These are phyloP conservation scores for Metschnikowia anglica DNA, from an alignment of 805 yeast genomes.

Conservation along the genomic window DNA sequence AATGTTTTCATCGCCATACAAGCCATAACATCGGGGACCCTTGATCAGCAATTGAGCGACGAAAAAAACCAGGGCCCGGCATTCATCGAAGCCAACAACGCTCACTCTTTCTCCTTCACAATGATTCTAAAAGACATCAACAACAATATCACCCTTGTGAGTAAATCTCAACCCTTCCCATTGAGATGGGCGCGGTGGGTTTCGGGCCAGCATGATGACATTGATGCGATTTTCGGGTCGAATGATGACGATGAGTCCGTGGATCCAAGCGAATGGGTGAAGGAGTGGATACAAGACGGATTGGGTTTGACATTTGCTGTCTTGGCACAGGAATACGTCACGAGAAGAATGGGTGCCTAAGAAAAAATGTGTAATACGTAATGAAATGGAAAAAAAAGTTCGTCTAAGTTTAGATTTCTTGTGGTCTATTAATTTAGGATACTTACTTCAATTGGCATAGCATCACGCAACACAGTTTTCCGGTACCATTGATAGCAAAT, in stretches of 20 bases:
- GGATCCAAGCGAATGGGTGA: constrained; percentile 46
- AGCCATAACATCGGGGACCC: constrained; percentile 40
- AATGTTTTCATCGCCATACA: constrained; percentile 70
- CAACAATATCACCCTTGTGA: constrained; percentile 69
- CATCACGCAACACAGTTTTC: neutral
- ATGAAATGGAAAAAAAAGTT: neutral
- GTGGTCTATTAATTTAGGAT: constrained; percentile 4
- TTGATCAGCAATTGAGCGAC: constrained; percentile 11
- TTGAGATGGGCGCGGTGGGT: constrained; percentile 92
- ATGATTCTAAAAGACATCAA: constrained; percentile 74
- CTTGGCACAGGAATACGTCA: constrained; percentile 85
- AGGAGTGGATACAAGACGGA: constrained; percentile 53
- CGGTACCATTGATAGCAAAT: neutral
- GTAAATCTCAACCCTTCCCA: constrained; percentile 90
- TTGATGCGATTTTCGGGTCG: constrained; percentile 18
- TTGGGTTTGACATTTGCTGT: constrained; percentile 78
- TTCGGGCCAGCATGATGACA: constrained; percentile 42
- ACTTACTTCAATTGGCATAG: neutral
- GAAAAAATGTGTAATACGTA: neutral
- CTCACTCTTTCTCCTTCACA: constrained; percentile 69
- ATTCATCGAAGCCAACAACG: constrained; percentile 46
- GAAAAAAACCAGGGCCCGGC: constrained; percentile 18
- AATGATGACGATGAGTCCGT: constrained; percentile 27
- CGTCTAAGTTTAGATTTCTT: neutral
- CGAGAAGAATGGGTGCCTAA: constrained; percentile 76